Conservation (phyloP, 768 basidiomycete genomes). For the Dacryopinax primogenitus region DNA sequence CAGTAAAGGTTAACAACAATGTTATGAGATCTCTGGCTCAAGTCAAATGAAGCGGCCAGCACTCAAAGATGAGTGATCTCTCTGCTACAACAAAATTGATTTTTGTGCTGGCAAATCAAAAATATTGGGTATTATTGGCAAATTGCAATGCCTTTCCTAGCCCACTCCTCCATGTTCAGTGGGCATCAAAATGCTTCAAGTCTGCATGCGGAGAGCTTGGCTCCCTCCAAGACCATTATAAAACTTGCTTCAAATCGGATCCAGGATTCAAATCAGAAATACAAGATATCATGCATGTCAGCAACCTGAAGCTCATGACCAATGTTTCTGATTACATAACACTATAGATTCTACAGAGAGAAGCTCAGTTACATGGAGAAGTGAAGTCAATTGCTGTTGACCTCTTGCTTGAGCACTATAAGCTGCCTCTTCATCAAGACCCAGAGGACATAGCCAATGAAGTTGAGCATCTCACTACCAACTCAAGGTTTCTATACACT, state of each 20-base stretch:
- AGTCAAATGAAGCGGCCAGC: too few species aligned
- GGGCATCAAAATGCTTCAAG: neutral
- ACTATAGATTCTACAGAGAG: neutral
- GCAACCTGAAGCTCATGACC: neutral
- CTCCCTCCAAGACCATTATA: neutral
- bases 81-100: too few species aligned
- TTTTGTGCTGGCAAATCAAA: too few species aligned
- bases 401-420: neutral
- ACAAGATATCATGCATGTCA: neutral
- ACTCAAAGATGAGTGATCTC: too few species aligned
- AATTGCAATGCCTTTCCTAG: neutral
- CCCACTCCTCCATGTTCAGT: neutral
- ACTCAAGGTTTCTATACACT: neutral
- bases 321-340: neutral
- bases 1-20: too few species aligned
- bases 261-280: neutral
- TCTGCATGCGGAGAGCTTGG: neutral
- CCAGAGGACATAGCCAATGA: neutral
- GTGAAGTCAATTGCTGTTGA: neutral
- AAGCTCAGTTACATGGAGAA: neutral
- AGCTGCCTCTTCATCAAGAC: neutral
- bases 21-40: too few species aligned
- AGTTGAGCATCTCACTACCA: neutral
- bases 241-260: neutral
- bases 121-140: neutral